Conservation (phyloP, 208 protist genomes). For the Strigomonas oncopelti region DNA sequence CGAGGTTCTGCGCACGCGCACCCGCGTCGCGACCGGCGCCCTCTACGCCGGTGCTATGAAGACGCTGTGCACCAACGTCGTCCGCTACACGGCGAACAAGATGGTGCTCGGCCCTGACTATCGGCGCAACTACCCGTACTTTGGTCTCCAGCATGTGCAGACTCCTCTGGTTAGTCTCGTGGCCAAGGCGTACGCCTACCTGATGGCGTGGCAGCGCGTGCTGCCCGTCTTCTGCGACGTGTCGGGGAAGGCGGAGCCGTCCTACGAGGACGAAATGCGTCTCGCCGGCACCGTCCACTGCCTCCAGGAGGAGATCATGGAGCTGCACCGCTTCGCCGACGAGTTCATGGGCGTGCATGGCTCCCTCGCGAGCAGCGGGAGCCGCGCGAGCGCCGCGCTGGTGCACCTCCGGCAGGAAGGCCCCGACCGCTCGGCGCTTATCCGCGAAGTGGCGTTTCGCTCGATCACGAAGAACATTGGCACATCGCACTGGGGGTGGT, state of each 20-base stretch:
- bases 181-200: conserved; percentile 72
- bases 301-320: conserved; percentile 62
- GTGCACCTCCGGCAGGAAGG: conserved; percentile 79
- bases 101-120: conserved; percentile 68
- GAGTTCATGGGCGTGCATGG: conserved; percentile 62
- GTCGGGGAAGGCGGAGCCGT: conserved; percentile 17
- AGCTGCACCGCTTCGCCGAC: conserved; percentile 51
- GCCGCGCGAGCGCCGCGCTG: conserved; percentile 30
- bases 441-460: conserved; percentile 79
- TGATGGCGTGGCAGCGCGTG: conserved; percentile 62
- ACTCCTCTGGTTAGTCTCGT: conserved; percentile 74
- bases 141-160: conserved; percentile 86
- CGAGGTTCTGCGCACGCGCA: conserved; percentile 56
- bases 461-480: conserved; percentile 82
- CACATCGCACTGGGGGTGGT: conserved; percentile 89
- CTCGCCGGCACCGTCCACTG: conserved; percentile 77
- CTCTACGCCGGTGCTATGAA: conserved; percentile 71
- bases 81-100: conserved; percentile 60
- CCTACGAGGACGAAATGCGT: conserved; percentile 74
- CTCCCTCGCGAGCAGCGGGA: conserved; percentile 49
- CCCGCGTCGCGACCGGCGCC: conserved; percentile 67
- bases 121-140: conserved; percentile 74
- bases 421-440: conserved; percentile 60
- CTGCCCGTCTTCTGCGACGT: conserved; percentile 50
- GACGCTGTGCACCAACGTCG: conserved; percentile 52